Base-by-base conservation (phyloP, 306 rosid species). In the Rubus parviflorus region DNA sequence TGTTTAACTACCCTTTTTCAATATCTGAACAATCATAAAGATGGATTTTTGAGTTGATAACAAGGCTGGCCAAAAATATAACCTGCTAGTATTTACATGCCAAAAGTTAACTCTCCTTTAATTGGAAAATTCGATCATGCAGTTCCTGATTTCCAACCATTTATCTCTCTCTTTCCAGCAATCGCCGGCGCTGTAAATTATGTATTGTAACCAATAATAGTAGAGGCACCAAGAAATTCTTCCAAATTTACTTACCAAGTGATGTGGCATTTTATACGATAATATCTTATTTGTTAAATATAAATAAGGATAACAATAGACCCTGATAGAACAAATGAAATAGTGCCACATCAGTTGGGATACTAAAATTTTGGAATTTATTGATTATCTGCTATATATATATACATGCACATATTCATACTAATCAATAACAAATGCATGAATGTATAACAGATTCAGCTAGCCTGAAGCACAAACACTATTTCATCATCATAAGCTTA, bases 1-100 rank as follows among this genome's bases (percentile, higher is more conserved):
- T 77, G 63, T 49, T 79, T 76, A 84, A 79, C 84, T 76, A 66
- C 77, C 72, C 71, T 9, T 69, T 60, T 42, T 53, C 42, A 67
- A 40, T 79, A 56, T 80, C 25, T 25, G 9, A 17, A 72, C 73
- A 69, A 25, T 37, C 23, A 19, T 6, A 53, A 69, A 79, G 47
- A 11, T 6, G 46, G 3, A 45, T 10, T 60, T 30, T 60, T 45
- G 41, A 30, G 30, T 45, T 60, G 22, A 43, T 38, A 46, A 13
- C 49, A 53, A 6, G 52, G 20, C 48, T 20, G 41, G 67, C 9
- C 40, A 58, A 45, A 73, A 42, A 17, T 47, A 69, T 20, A 73
- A 56, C 53, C 40, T 73, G 49, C 68, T 7, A 73, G 56, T 43
- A 43, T 43, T 42, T 58, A 19, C 56, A 25, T 58, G 17, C 19